Base-by-base conservation (phyloP, 2,329 filamentous ascomycete genomes). In the Nothopassalora personata region DNA sequence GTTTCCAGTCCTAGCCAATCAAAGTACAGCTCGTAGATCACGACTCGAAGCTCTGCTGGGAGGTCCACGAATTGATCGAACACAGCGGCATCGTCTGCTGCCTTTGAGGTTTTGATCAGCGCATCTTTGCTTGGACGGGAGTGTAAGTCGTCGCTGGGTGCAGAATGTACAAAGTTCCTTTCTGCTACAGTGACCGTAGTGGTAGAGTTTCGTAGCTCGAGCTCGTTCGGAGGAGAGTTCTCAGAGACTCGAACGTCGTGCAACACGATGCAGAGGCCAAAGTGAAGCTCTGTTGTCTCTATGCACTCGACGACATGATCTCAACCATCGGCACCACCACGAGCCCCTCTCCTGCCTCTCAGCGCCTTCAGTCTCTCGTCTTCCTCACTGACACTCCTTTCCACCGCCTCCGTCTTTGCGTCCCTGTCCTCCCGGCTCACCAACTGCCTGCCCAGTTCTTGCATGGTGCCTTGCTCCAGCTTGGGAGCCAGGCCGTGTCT, bases 401-500 rank as follows among this genome's bases (percentile, higher is more conserved):
- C 60, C 8, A 47, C 64, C 36, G 53, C 61, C 15, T 51, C 46
- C 13, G 8, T 58, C 19, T 58, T 54, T 11, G 57, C 10, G 34
- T 31, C 63, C 45, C 70, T 70, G 50, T 69, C 61, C 39, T 64
- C 66, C 11, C 59, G 64, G 27, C 72, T 72, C 34, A 69, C 55
- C 39, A 72, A 59, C 56, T 68, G 58, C 45, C 46, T 60, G 7
- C 71, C 69, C 59, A 74, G 51, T 68, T 73, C 60, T 64, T 60
- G 72, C 59, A 71, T 62, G 23, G 68, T 75, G 67, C 61, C 58
- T 62, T 80, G 74, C 70, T 80, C 74, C 68, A 76, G 56, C 68
- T 71, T 75, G 59, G 81, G 77, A 56, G 78, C 64, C 54, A 74
- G 71, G 11, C 81, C 81, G 72, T 84, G 82, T 55, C 81, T 69